Base-by-base conservation (phyloP, 176 grass and related monocot genomes). In the Avena eriantha region DNA sequence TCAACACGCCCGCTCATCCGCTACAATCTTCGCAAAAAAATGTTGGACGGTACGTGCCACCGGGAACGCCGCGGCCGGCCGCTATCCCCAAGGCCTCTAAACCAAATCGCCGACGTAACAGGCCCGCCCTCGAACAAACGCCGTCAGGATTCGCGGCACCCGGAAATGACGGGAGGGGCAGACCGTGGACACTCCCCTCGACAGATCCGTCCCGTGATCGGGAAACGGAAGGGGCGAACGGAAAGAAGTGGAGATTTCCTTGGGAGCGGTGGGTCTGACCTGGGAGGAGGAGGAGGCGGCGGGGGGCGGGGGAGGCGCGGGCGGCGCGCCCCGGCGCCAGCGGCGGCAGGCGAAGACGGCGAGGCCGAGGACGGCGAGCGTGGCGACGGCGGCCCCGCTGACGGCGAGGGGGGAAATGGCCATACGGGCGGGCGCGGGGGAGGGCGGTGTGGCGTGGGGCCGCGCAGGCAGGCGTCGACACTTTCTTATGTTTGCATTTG, bases 311-410 rank as follows among this genome's bases (percentile, higher is more conserved):
- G 53, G 21, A 8, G 81, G 19, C 50, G 67, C 21, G 48, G 81
- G 13, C 19, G 65, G 21, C 7, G 21, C 33, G 33, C 66, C 80
- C 21, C 68, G 53, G 35, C 88, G 33, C 77, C 77, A 76, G 0
- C 82, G 82, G 4, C 82, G 77, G 88, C 88, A 89, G 82, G 77
- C 77, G 76, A 66, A 68, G 34, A 85, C 34, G 88, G 83, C 69
- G 34, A 89, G 54, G 77, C 79, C 66, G 58, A 90, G 88, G 83
- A 86, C 77, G 82, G 82, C 69, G 69, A 83, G 82, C 22, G 69
- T 74, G 64, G 69, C 43, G 26, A 85, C 63, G 68, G 83, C 83
- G 67, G 79, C 67, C 41, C 61, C 80, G 49, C 50, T 22, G 81
- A 79, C 77, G 68, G 36, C 51, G 58, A 65, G 87, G 49, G 87